A percentile compares a stretch with the other conserved stretches of the same genome.
phyloP scores from a whole-genome alignment of 306 rosid species.

The Vigna angularis region DNA sequence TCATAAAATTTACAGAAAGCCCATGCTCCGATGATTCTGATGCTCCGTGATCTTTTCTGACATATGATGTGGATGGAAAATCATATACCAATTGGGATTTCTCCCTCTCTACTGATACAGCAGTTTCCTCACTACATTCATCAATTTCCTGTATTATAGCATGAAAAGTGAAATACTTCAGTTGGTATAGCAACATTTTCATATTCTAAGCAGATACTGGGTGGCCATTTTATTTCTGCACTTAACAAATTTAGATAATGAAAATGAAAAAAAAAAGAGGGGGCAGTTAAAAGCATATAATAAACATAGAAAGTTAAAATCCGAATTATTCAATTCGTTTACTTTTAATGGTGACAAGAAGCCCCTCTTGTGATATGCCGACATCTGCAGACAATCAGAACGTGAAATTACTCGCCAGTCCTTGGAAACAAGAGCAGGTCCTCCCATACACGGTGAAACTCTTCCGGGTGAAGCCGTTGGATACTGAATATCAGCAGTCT shows the following conservation, averaged over 20 bases:
- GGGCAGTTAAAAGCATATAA: neutral
- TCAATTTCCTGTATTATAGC: slow-evolving; percentile 62
- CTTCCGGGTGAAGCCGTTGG: slow-evolving; percentile 41
- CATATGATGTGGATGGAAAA: slow-evolving; percentile 48
- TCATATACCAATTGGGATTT: slow-evolving; percentile 48
- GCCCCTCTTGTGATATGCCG: slow-evolving; percentile 36
- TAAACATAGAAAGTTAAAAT: neutral
- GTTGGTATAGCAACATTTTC: slow-evolving; percentile 1
- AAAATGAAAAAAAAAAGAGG: neutral
- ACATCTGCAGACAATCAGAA: slow-evolving; percentile 47
- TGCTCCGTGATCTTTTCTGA: slow-evolving; percentile 39
- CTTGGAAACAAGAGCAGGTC: slow-evolving; percentile 42
- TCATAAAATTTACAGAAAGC: slow-evolving; percentile 37
- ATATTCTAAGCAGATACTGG: neutral
- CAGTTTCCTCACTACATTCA: slow-evolving; percentile 48
- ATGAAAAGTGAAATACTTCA: slow-evolving; percentile 30
- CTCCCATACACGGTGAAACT: slow-evolving; percentile 40
- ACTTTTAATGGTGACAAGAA: slow-evolving; percentile 67
- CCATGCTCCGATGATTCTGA: slow-evolving; percentile 45
- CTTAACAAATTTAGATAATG: neutral
- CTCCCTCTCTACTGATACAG: slow-evolving; percentile 46
- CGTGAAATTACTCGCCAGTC: slow-evolving; percentile 38
- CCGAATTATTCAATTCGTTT: slow-evolving; percentile 29
- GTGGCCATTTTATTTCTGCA: neutral
- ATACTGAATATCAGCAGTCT: slow-evolving; percentile 36